Conservation (phyloP, 768 basidiomycete species). For the Termitomyces sp. region DNA sequence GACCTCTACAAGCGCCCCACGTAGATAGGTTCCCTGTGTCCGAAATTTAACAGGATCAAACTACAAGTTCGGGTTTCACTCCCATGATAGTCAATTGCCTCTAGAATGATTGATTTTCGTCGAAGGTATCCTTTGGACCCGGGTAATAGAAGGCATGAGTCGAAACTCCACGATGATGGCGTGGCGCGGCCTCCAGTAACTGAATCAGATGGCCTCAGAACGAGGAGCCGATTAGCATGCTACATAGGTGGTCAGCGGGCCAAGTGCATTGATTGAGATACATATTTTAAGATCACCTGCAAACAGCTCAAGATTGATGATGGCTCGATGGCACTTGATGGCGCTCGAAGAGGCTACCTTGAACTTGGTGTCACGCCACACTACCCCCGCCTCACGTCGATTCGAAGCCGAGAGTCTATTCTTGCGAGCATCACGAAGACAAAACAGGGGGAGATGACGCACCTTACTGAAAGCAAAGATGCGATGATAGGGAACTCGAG, state of each 20-base stretch:
- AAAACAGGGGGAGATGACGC: neutral
- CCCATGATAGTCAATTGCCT: too few relatives aligned
- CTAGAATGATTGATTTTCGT: neutral
- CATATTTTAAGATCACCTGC: too few relatives aligned
- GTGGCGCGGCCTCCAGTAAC: neutral
- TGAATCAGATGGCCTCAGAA: neutral
- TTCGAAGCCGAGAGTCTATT: neutral
- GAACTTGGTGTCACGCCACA: conserved; percentile 1
- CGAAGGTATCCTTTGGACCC: neutral
- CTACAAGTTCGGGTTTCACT: neutral
- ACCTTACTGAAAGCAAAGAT: neutral
- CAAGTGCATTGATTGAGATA: too few relatives aligned
- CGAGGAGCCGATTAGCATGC: neutral
- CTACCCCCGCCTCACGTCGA: neutral
- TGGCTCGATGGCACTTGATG: neutral
- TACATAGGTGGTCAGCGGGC: neutral
- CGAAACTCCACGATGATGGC: neutral
- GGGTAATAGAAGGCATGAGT: neutral
- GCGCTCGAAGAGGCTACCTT: neutral
- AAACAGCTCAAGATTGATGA: neutral
- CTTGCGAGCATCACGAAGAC: neutral
- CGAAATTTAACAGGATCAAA: neutral
- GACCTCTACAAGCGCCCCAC: too few relatives aligned
- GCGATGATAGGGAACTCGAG: neutral
- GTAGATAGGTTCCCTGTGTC: neutral